These are phyloP conservation scores for Verticillium zaregamsianum DNA, from an alignment of 2,329 filamentous ascomycete species.

Conservation along the genomic window DNA sequence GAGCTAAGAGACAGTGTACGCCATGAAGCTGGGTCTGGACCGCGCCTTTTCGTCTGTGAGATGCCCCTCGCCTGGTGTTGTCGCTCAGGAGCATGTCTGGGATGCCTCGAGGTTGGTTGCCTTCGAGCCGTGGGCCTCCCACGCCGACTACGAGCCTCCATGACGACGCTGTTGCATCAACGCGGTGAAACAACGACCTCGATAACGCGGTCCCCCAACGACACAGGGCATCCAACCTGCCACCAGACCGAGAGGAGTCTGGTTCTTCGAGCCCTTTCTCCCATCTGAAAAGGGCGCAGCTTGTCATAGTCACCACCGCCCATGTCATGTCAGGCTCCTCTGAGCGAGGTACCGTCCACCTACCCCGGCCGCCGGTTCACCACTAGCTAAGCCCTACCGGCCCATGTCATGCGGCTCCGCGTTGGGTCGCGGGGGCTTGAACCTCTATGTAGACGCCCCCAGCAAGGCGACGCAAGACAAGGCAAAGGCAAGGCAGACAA, in stretches of 20 bases:
- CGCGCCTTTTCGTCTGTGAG: neutral
- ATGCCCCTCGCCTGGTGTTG: neutral
- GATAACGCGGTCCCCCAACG: neutral
- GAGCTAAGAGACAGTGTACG: neutral
- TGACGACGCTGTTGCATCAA: neutral
- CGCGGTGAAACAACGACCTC: neutral
- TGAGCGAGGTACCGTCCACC: neutral
- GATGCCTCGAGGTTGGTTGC: neutral
- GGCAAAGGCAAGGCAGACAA: neutral
- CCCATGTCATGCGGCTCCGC: neutral
- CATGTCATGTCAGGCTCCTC: neutral
- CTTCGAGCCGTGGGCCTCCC: neutral
- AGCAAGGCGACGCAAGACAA: neutral
- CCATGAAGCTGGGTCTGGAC: neutral
- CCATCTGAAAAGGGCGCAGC: neutral
- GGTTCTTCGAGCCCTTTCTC: neutral
- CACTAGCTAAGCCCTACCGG: neutral
- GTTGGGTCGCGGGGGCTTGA: neutral
- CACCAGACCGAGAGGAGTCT: neutral
- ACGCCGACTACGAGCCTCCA: neutral
- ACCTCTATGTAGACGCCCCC: neutral
- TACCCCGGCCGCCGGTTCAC: neutral
- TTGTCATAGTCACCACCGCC: neutral
- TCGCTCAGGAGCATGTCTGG: neutral
- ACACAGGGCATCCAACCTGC: neutral